Evolutionary conservation across 768 basidiomycete species (phyloP).

Genomic region (Mycena amicta): DNA sequence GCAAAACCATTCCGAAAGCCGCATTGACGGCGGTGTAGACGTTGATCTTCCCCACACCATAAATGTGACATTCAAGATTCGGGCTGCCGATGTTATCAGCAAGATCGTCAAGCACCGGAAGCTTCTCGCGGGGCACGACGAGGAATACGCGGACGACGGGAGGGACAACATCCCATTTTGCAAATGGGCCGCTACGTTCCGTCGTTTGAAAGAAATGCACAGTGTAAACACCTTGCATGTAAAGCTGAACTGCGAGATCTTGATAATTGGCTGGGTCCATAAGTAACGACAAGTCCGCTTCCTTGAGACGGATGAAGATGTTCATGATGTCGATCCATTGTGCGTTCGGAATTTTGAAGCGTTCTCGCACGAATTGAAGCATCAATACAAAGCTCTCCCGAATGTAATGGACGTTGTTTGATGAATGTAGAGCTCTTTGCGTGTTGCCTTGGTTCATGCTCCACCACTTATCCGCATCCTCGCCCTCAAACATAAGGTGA

Average conservation of each 20-base stretch:
- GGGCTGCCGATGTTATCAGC: conserved; percentile 33
- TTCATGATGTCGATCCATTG: conserved; percentile 49
- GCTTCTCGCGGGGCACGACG: conserved; percentile 33
- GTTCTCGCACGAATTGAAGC: conserved; percentile 41
- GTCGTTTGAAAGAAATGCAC: conserved; percentile 23
- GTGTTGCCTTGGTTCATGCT: conserved; percentile 4
- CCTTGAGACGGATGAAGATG: conserved; percentile 24
- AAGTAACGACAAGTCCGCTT: conserved; percentile 14
- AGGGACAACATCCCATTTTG: conserved; percentile 34
- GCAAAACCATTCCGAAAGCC: conserved; percentile 33
- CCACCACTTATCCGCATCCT: conserved; percentile 28
- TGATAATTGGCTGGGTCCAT: conserved; percentile 41
- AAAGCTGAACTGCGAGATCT: conserved; percentile 48
- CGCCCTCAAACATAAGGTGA: conserved; percentile 45
- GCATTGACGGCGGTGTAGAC: conserved; percentile 37
- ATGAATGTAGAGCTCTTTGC: conserved; percentile 17
- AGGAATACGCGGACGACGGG: conserved; percentile 38
- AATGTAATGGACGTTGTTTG: conserved; percentile 43
- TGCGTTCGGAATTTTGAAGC: conserved; percentile 27
- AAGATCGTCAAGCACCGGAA: conserved; percentile 29
- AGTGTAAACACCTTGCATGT: conserved; percentile 42
- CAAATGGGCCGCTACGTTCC: conserved; percentile 27
- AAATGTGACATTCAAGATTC: conserved; percentile 38
- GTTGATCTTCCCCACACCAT: conserved; percentile 27
- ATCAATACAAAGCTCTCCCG: conserved; percentile 52